These are phyloP conservation scores for Solanum dulcamara DNA, from an alignment of 257 asterid species.

Conservation along the genomic window DNA sequence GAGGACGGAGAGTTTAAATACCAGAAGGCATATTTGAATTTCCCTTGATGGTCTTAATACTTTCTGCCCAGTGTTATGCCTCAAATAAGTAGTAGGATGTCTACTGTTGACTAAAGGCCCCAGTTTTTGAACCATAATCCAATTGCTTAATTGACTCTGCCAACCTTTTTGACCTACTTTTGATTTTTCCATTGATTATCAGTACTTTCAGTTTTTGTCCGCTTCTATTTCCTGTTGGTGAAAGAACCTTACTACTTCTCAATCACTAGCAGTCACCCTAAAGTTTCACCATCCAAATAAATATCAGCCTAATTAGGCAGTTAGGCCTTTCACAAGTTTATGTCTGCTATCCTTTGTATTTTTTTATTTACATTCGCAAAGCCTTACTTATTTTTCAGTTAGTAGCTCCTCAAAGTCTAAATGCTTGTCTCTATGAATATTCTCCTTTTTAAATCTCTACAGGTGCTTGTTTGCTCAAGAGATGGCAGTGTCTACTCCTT, in stretches of 20 bases:
- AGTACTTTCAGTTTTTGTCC: neutral
- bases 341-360: neutral
- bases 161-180: neutral
- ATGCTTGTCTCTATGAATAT: neutral
- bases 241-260: neutral
- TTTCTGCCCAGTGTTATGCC: neutral
- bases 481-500: conserved; percentile 78
- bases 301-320: neutral
- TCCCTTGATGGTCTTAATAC: neutral
- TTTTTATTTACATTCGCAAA: neutral
- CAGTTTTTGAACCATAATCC: neutral
- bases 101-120: neutral
- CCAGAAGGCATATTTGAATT: neutral
- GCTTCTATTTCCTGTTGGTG: neutral
- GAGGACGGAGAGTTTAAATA: neutral
- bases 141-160: neutral
- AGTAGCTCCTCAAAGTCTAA: neutral
- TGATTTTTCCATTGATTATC: neutral
- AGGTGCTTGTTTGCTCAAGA: conserved; percentile 81
- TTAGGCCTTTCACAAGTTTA: neutral
- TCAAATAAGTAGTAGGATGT: neutral
- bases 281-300: neutral
- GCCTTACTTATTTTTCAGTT: neutral
- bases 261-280: neutral
- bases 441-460: conserved; percentile 9